Evolutionary conservation across 2,329 filamentous ascomycete species (phyloP), one percentile per base, ranked within the genome.

Genomic region (Neocatenulostroma microsporum): DNA sequence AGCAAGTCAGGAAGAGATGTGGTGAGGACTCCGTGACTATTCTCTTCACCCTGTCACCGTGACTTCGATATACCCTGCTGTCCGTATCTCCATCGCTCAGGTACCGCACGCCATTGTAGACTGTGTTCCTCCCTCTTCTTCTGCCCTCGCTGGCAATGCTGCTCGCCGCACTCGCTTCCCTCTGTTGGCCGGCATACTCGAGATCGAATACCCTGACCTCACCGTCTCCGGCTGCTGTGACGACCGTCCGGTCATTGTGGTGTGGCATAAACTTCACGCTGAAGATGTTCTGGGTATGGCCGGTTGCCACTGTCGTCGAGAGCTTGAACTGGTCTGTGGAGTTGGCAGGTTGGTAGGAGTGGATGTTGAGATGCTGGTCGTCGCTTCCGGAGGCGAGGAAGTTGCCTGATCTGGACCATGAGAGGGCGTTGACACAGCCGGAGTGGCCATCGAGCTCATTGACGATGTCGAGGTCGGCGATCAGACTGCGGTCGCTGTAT

Each of bases 251-350:
- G 50, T 82, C 78, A 45, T 70, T 72, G n/a, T 76, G 78, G 50
- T 80, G 74, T 11, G 78, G 78, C 78, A 82, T 82, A 53, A 82
- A 82, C 58, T 82, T 82, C 57, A 82, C 76, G 7, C 75, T 80
- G 63, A 82, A 82, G 45, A 82, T 82, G 54, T 82, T 82, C 40
- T 72, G 70, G 12, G 61, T 67, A 48, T 82, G 78, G 7, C 79
- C 78, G 1, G 78, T 81, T 32, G 68, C 55, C 18, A 81, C 69
- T 6, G 74, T 75, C 1, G 78, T 76, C 13, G 73, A 74, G 26
- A 82, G 64, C 31, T 68, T 61, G 56, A 82, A 80, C 15, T 78
- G 74, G 27, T 69, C 64, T 24, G 63, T 64, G 14, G 69, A 67
- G 18, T 67, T 69, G 30, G 76, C 67, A 14, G 76, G 71, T 51